Base-by-base conservation (phyloP, 805 yeast genomes). In the Ogataea henricii region DNA sequence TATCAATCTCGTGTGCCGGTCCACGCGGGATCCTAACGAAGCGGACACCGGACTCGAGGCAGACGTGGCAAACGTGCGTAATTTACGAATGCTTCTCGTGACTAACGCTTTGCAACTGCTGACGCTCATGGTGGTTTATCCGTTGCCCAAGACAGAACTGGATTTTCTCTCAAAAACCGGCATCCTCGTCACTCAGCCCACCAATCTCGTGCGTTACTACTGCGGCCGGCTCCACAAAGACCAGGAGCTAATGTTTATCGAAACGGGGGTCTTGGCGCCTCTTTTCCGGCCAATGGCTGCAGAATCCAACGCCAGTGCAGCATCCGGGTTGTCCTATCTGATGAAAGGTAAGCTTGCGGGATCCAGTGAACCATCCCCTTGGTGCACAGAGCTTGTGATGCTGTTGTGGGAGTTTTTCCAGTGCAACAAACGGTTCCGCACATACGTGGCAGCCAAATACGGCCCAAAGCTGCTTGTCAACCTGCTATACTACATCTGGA, bases 321-420 rank as follows among this genome's bases (percentile, higher is more conserved):
- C 52, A 2, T 39, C 59, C 2, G 60, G 62, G 2, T 43, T 66
- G 4, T 47, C 67, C 4, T 53, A 54, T 22, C 47, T 66, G 23
- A 58, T 66, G 54, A 60, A 62, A 33, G 57, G 63, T 1, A 57
- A 58, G 32, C 43, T 53, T 1, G 36, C 49, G 21, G 34, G 45
- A 20, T 40, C 43, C n/a, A 41, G 40, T 1, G 63, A 60, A 6
- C 58, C 64, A 1, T 52, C 65, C 4, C 57, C 74, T 16, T 73
- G 90, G 84, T 63, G 81, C 2, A 67, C 73, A 3, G 91, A 85
- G 58, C 60, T 78, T n/a, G 65, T 81, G 5, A 74, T 85, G 61
- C 61, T 91, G 7, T 55, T 87, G 13, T 88, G 96, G 87, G 96
- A 87, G 57, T 67, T 89, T 36, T 67, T 80, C 27, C 92, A 88